A percentile compares a stretch with the other conserved stretches of the same genome.
These are phyloP conservation scores for Sanghuangporus sanghuang DNA, from an alignment of 1,284 basidiomycete species.

Conservation along the genomic window DNA sequence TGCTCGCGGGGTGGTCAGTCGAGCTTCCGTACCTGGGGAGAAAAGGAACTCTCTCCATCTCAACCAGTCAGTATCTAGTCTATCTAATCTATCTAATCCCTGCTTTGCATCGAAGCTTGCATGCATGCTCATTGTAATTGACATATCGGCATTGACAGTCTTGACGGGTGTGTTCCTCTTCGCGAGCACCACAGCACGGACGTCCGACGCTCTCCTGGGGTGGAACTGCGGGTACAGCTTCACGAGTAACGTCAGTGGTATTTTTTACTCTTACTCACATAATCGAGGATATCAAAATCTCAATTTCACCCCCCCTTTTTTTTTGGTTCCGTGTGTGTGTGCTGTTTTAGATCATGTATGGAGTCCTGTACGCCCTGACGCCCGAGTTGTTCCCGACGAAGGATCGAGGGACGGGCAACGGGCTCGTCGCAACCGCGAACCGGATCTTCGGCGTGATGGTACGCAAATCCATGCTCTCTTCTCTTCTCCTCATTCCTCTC, in stretches of 20 bases:
- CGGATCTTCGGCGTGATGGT: constrained; percentile 63
- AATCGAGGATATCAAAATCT: constrained; percentile 6
- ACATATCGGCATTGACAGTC: constrained; percentile 29
- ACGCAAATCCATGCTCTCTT: constrained; percentile 22
- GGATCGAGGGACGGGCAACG: constrained; percentile 62
- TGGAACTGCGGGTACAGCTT: constrained; percentile 66
- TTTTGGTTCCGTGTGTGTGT: neutral
- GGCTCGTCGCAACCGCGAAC: constrained; percentile 49
- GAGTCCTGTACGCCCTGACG: constrained; percentile 65
- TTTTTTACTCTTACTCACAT: constrained; percentile 16
- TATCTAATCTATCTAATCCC: neutral
- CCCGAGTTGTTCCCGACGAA: constrained; percentile 73
- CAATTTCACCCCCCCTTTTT: neutral
- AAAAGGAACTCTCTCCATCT: constrained; percentile 57
- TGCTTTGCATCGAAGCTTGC: neutral
- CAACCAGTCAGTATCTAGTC: constrained; percentile 36
- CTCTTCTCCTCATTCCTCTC: constrained; percentile 26
- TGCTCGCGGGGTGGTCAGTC: constrained; percentile 55
- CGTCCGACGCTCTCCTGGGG: constrained; percentile 59
- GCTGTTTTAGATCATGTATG: constrained; percentile 69
- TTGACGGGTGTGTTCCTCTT: constrained; percentile 72
- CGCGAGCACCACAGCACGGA: constrained; percentile 63
- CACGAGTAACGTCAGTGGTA: constrained; percentile 45
- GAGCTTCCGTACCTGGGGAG: constrained; percentile 56
- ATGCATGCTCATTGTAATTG: constrained; percentile 25